Evolutionary conservation across 2,329 filamentous ascomycete genomes (phyloP).

Genomic region (Albifimbria verrucaria): DNA sequence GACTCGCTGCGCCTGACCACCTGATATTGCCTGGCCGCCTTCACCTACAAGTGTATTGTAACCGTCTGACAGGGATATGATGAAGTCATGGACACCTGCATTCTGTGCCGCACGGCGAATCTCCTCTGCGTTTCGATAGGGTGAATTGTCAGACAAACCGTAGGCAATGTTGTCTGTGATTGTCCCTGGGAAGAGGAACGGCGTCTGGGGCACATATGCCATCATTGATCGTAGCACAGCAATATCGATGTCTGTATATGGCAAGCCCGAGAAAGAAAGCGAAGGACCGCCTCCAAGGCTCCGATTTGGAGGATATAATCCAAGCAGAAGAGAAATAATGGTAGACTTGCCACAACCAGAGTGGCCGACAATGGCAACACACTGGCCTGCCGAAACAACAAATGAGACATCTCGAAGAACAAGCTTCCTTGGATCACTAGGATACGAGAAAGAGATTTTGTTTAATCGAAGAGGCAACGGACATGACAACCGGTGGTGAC

Average conservation of each 20-base stretch:
- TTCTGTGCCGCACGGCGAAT: conserved; percentile 51
- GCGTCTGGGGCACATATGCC: conserved; percentile 66
- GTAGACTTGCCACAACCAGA: conserved; percentile 94
- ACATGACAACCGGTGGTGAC: conserved; percentile 25
- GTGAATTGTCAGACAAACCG: conserved; percentile 58
- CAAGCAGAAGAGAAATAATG: conserved; percentile 69
- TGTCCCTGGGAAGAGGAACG: conserved; percentile 73
- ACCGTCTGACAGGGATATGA: conserved; percentile 60
- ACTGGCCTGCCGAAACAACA: conserved; percentile 58
- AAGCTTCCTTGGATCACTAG: conserved; percentile 44
- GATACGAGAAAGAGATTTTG: conserved; percentile 70
- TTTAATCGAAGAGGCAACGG: conserved; percentile 43
- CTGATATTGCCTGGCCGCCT: conserved; percentile 69
- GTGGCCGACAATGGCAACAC: conserved; percentile 74
- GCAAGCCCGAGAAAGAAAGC: conserved; percentile 56
- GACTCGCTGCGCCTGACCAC: conserved; percentile 79
- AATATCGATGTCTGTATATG: conserved; percentile 59
- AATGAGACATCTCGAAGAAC: conserved; percentile 67
- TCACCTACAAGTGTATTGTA: conserved; percentile 70
- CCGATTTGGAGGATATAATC: conserved; percentile 56
- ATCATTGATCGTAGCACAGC: conserved; percentile 57
- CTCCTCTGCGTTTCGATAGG: conserved; percentile 40
- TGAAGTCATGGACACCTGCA: conserved; percentile 73
- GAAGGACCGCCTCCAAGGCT: conserved; percentile 19
- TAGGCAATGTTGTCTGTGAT: conserved; percentile 82